These are phyloP conservation scores for Exophiala sp. DNA, from an alignment of 2,329 filamentous ascomycete genomes.

Conservation along the genomic window DNA sequence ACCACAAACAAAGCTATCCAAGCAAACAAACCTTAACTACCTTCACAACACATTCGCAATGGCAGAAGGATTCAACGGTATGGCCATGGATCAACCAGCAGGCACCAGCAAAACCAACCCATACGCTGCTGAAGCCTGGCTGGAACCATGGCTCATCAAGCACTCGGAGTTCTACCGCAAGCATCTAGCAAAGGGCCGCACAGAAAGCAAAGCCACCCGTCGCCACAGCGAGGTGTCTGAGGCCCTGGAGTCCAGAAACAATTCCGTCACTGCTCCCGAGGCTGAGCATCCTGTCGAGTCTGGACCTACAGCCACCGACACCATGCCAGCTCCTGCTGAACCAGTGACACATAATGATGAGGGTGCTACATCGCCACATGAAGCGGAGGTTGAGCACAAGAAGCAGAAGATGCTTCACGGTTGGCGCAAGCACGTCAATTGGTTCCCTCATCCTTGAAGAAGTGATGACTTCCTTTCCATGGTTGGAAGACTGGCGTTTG, in stretches of 20 bases:
- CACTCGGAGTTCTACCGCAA: constrained; percentile 26
- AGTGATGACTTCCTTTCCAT: not conserved
- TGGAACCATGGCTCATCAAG: constrained; percentile 27
- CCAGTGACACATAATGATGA: constrained; percentile 11
- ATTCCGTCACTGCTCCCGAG: constrained; percentile 15
- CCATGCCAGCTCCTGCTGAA: constrained; percentile 16
- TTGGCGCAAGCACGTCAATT: constrained; percentile 19
- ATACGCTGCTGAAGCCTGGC: constrained; percentile 23
- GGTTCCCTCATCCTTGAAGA: constrained; percentile 20
- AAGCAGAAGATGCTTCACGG: constrained; percentile 8
- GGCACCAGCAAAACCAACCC: constrained; percentile 17
- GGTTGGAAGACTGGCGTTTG: not conserved
- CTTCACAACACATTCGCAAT: constrained; percentile 12
- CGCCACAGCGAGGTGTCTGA: constrained; percentile 21
- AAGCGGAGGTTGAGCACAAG: not conserved
- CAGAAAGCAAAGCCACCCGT: constrained; percentile 20
- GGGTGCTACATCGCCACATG: not conserved
- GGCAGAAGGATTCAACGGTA: constrained; percentile 21
- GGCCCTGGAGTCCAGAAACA: constrained; percentile 21
- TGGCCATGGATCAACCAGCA: constrained; percentile 23
- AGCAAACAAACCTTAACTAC: not conserved
- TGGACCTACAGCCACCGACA: constrained; percentile 9
- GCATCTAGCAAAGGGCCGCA: constrained; percentile 20
- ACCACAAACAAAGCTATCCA: not conserved
- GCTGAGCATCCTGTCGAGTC: constrained; percentile 1